Evolutionary conservation across 2,329 filamentous ascomycete species (phyloP), one percentile per base, ranked within the genome.

Genomic region (Ophiostoma quercus): DNA sequence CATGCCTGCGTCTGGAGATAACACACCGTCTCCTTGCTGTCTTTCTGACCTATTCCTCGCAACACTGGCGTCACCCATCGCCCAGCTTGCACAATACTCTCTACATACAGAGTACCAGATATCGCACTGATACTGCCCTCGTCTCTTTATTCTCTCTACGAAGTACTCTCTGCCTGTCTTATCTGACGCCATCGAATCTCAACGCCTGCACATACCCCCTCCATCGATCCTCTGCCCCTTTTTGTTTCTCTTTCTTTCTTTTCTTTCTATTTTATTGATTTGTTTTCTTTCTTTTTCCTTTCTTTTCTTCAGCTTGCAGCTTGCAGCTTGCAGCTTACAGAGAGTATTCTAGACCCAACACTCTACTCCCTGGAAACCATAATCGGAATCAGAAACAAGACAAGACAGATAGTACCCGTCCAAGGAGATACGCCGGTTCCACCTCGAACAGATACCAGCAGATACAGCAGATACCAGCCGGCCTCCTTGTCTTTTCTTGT

Each of bases 111-210:
- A 29, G 25, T 29, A 29, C n/a, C n/a, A n/a, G n/a, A n/a, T n/a
- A n/a, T n/a, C n/a, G n/a, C n/a, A n/a, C n/a, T n/a, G 25, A 29
- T 29, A 29, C 25, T 29, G 25, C 29, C 62, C 69, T 65, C 68
- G n/a, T 54, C 22, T 54, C 47, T 54, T n/a, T n/a, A n/a, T n/a
- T n/a, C n/a, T n/a, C n/a, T n/a, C n/a, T n/a, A n/a, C n/a, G n/a
- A n/a, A n/a, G n/a, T n/a, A n/a, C n/a, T 54, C 62, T 43, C 62
- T 67, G 43, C 66, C 66, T 32, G 70, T 62, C 69, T 73, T 72
- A 73, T 73, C 72, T 72, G 72, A 71, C 72, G 70, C 72, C 72
- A 73, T 71, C 71, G 65, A 47, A 67, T 54, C 51, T 57, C 51
- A 57, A 25, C 51, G 51, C 22, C 51, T 57, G 9, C 16, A 57